Evolutionary conservation across 2,329 filamentous ascomycete species (phyloP), one percentile per base, ranked within the genome.

Genomic region (Moelleriella libera): DNA sequence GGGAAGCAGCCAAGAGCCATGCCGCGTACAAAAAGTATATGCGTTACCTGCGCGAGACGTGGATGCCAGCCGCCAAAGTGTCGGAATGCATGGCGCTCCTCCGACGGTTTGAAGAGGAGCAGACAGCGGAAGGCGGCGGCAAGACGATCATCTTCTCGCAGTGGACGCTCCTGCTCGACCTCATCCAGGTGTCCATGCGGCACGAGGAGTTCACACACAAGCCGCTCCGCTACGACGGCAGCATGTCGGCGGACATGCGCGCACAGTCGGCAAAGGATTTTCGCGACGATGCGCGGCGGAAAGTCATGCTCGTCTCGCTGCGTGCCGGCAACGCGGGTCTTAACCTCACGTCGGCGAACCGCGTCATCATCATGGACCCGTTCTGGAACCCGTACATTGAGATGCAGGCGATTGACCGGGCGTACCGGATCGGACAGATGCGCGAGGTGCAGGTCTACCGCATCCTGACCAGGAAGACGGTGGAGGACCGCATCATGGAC

Each of bases 321-420:
- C 78, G 79, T 10, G 88, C 92, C 3, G 90, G 86, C 62, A 85
- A 83, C 49, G 81, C 88, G 0, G 89, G 89, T 1, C 75, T 96
- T 43, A 96, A 96, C 58, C 73, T 96, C 28, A 86, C 84, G 40
- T 78, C 80, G 14, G 89, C 88, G 0, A 87, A 82, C 1, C 83
- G 88, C 52, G 86, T 95, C 54, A 87, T 96, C 62, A 85, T 95
- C 53, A 80, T 94, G 59, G 88, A 95, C 60, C 88, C 88, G 0
- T 94, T 94, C 67, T 95, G 88, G 87, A 96, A 95, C 53, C 89
- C 88, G 0, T 94, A 84, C 59, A 84, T 94, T 45, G 89, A 95
- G 65, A 87, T 88, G 64, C 89, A 96, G 65, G 89, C 89, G 4
- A 82, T 95, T 45, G 89, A 94, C 61, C 83, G 89, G 28, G 86